phyloP scores from a whole-genome alignment of 2,329 filamentous ascomycete species.

The Lachnellula arida region DNA sequence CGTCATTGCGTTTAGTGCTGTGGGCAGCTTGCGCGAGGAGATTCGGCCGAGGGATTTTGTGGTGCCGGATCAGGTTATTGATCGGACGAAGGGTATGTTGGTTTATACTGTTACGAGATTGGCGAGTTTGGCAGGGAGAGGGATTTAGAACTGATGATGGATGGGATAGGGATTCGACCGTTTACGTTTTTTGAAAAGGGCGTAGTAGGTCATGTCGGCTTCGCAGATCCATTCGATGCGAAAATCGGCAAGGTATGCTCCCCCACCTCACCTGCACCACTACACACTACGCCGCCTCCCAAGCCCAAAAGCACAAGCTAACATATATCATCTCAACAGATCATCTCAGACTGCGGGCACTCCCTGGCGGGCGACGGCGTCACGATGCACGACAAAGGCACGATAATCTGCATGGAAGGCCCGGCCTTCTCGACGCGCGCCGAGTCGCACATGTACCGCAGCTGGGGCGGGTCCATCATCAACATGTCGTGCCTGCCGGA shows the following conservation, averaged over 20 bases:
- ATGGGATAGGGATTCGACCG: conserved; percentile 59
- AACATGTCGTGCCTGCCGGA: conserved; percentile 98
- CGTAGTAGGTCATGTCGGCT: conserved; percentile 88
- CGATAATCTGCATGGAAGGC: conserved; percentile 96
- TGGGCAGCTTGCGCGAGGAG: conserved; percentile 85
- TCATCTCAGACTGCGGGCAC: conserved; percentile 73
- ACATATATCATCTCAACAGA: conserved; percentile 22
- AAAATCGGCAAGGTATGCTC: conserved; percentile 53
- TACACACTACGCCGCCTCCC: neutral
- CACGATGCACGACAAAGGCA: conserved; percentile 76
- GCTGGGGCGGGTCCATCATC: conserved; percentile 91
- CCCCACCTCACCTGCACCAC: too few species aligned
- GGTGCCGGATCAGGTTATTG: conserved; percentile 92
- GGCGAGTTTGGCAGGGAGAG: neutral
- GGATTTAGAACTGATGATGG: neutral
- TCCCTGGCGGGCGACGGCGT: conserved; percentile 79
- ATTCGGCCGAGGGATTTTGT: conserved; percentile 97
- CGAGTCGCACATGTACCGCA: conserved; percentile 91
- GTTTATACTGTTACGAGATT: neutral
- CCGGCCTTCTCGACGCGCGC: conserved; percentile 96
- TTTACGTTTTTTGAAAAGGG: conserved; percentile 96
- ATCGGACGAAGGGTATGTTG: conserved; percentile 74
- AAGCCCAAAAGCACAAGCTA: neutral
- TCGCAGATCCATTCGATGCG: conserved; percentile 91
- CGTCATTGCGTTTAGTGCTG: conserved; percentile 91